These are phyloP conservation scores for Trichocladium antarcticum DNA, from an alignment of 495 filamentous ascomycete genomes.

Conservation along the genomic window DNA sequence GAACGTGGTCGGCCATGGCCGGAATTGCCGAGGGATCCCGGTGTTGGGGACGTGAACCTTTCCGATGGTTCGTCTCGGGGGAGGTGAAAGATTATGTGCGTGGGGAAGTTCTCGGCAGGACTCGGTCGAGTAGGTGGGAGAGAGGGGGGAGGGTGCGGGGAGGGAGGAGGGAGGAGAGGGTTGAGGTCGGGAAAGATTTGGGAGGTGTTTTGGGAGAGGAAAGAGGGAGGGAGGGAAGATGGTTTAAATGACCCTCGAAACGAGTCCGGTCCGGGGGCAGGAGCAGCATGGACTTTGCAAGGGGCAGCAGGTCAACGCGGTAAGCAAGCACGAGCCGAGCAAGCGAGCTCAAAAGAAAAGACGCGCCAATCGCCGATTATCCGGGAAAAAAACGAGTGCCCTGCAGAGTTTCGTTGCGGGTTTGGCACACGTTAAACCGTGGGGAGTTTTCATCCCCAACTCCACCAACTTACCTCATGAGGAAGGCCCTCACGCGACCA, in stretches of 20 bases:
- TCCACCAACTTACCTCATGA: background rate
- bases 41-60: background rate
- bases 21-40: background rate
- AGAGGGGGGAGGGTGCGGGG: background rate
- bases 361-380: background rate
- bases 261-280: too few relatives aligned
- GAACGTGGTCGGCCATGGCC: constrained; percentile 25
- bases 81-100: background rate
- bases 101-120: background rate
- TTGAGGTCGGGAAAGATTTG: too few relatives aligned
- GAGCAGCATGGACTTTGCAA: background rate
- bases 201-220: too few relatives aligned
- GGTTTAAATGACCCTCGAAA: too few relatives aligned
- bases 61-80: background rate
- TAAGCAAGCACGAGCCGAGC: background rate
- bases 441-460: too few relatives aligned
- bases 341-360: background rate
- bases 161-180: too few relatives aligned
- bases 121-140: too few relatives aligned
- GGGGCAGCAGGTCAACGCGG: background rate
- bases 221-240: too few relatives aligned
- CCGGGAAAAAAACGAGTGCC: background rate
- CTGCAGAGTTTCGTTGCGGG: too few relatives aligned
- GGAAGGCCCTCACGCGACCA: background rate
- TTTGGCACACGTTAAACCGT: too few relatives aligned